phyloP scores from a whole-genome alignment of 2,329 filamentous ascomycete species.

The Trichoderma harzianum region DNA sequence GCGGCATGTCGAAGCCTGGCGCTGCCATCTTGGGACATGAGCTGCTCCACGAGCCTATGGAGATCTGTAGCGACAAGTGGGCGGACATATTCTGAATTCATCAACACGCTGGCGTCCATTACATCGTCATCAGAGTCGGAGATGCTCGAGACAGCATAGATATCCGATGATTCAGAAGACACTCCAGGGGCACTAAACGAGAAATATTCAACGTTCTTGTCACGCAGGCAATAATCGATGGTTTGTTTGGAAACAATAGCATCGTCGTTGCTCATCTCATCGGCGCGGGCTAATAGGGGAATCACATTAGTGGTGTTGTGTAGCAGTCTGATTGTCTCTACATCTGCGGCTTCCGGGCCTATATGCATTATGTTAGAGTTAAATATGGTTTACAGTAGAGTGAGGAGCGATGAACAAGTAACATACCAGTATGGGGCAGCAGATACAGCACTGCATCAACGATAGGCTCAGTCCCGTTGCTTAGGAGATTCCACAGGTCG shows the following conservation, averaged over 20 bases:
- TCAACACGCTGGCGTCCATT: conserved; percentile 90
- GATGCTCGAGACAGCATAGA: conserved; percentile 76
- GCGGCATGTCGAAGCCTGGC: conserved; percentile 79
- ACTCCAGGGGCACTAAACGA: conserved; percentile 48
- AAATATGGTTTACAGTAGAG: too few relatives aligned
- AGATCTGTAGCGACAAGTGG: conserved; percentile 78
- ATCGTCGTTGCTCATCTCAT: conserved; percentile 60
- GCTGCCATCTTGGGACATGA: conserved; percentile 76
- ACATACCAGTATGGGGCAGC: conserved; percentile 61
- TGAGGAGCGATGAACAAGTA: conserved; percentile 27
- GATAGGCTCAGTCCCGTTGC: conserved; percentile 76
- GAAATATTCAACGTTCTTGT: conserved; percentile 61
- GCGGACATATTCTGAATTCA: conserved; percentile 86
- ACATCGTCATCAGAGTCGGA: conserved; percentile 68
- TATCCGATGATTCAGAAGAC: conserved; percentile 38
- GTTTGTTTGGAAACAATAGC: conserved; percentile 57
- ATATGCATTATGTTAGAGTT: conserved; percentile 18
- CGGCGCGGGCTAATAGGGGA: conserved; percentile 74
- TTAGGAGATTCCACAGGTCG: conserved; percentile 74
- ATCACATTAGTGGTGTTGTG: conserved; percentile 77
- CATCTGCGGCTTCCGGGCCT: conserved; percentile 47
- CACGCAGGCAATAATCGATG: conserved; percentile 54
- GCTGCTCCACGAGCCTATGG: conserved; percentile 59
- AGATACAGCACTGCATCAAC: conserved; percentile 86
- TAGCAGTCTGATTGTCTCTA: conserved; percentile 69